phyloP scores from a whole-genome alignment of 2,329 filamentous ascomycete genomes.

The Ceratocystis diversiconidia region DNA sequence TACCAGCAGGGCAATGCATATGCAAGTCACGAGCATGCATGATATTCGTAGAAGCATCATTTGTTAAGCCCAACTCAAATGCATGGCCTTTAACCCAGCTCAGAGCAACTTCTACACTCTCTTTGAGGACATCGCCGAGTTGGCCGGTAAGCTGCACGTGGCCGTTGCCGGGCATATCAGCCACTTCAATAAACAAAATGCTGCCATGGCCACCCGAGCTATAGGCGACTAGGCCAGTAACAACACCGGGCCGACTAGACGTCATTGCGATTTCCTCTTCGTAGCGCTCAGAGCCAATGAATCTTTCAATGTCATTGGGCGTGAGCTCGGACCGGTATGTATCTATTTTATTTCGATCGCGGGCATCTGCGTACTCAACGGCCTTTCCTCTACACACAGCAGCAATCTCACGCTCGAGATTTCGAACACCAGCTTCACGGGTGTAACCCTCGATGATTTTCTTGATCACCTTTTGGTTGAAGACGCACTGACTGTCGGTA shows the following conservation, averaged over 20 bases:
- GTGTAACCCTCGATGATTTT: slow-evolving; percentile 96
- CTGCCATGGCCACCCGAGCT: slow-evolving; percentile 83
- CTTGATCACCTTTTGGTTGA: slow-evolving; percentile 74
- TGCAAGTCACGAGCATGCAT: slow-evolving; percentile 93
- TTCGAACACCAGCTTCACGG: slow-evolving; percentile 88
- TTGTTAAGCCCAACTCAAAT: slow-evolving; percentile 72
- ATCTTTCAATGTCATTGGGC: slow-evolving; percentile 71
- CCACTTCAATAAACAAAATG: slow-evolving; percentile 96
- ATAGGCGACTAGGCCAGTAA: slow-evolving; percentile 92
- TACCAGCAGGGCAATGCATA: slow-evolving; percentile 87
- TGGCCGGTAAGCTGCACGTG: slow-evolving; percentile 92
- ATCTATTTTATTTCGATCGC: slow-evolving; percentile 53
- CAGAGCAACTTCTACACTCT: slow-evolving; percentile 88
- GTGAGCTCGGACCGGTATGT: slow-evolving; percentile 62
- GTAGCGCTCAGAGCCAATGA: slow-evolving; percentile 83
- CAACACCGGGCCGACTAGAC: slow-evolving; percentile 69
- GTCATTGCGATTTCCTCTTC: slow-evolving; percentile 86
- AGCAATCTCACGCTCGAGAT: slow-evolving; percentile 88
- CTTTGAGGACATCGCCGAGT: slow-evolving; percentile 90
- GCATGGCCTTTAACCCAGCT: slow-evolving; percentile 97
- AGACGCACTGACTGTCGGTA: slow-evolving; percentile 54
- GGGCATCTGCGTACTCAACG: slow-evolving; percentile 84
- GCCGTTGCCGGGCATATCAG: slow-evolving; percentile 88
- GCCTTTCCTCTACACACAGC: slow-evolving; percentile 90
- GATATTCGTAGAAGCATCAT: slow-evolving; percentile 72